Evolutionary conservation across 352 stramenopile genomes (phyloP).

Genomic region (Discostella stelligera): DNA sequence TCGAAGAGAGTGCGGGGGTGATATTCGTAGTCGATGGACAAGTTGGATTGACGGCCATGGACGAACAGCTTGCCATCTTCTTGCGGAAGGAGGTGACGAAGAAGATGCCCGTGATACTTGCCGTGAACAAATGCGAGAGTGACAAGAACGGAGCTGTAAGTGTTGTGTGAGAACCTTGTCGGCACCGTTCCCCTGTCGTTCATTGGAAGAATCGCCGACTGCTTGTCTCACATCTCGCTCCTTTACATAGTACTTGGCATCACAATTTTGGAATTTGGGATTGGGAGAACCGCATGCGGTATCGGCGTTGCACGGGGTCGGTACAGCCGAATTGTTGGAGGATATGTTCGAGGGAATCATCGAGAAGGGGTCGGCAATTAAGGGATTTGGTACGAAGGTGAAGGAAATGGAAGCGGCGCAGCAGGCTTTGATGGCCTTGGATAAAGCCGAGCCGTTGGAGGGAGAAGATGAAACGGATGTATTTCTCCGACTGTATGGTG

Average conservation of each 20-base stretch:
- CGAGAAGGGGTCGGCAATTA: constrained; percentile 67
- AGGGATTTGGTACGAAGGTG: constrained; percentile 75
- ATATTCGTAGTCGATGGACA: constrained; percentile 87
- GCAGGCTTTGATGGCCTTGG: constrained; percentile 41
- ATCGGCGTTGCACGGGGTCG: constrained; percentile 82
- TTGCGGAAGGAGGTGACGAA: constrained; percentile 77
- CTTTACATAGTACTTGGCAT: constrained; percentile 57
- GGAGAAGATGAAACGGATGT: constrained; percentile 74
- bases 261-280: constrained; percentile 86
- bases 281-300: constrained; percentile 85
- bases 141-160: constrained; percentile 59
- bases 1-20: constrained; percentile 81
- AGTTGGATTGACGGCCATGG: constrained; percentile 75
- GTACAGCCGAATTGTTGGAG: constrained; percentile 84
- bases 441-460: constrained; percentile 59
- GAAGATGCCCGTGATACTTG: constrained; percentile 81
- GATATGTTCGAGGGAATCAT: constrained; percentile 79
- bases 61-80: constrained; percentile 84
- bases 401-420: constrained; percentile 66
- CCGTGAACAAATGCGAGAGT: constrained; percentile 88
- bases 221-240: no score
- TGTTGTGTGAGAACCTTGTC: no score
- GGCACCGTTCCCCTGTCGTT: no score
- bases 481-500: constrained; percentile 67
- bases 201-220: no score